Conservation (phyloP, 2,329 filamentous ascomycete genomes). For the Colletotrichum higginsianum region DNA sequence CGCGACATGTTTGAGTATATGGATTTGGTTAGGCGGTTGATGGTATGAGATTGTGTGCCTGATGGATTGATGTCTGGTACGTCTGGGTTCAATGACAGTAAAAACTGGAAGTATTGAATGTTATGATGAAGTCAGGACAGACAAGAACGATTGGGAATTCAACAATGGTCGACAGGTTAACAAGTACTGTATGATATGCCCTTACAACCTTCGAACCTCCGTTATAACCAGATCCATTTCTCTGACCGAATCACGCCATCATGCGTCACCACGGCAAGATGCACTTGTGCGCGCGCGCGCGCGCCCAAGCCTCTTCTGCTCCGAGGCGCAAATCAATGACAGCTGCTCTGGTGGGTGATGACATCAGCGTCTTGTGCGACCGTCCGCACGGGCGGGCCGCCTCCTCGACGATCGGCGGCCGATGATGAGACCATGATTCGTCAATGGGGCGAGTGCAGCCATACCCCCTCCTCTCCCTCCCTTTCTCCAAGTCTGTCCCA, state of each 20-base stretch:
- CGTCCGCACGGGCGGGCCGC: conserved; percentile 1
- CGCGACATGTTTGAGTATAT: conserved; percentile 20
- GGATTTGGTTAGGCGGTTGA: background rate
- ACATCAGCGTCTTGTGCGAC: conserved; percentile 39
- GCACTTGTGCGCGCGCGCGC: background rate
- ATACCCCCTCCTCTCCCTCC: background rate
- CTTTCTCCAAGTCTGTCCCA: background rate
- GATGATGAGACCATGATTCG: conserved; percentile 38
- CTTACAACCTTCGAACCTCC: background rate
- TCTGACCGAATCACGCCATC: conserved; percentile 41
- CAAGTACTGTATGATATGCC: too few relatives aligned
- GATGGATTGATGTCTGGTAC: too few relatives aligned
- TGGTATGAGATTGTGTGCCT: too few relatives aligned
- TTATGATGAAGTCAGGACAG: background rate
- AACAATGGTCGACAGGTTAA: background rate
- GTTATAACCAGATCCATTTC: conserved; percentile 9
- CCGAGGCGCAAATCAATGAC: conserved; percentile 41
- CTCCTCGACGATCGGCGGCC: conserved; percentile 31
- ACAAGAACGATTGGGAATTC: background rate
- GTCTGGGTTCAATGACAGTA: too few relatives aligned
- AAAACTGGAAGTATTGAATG: too few relatives aligned
- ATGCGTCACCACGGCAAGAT: background rate
- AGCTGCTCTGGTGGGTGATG: conserved; percentile 36
- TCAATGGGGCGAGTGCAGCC: conserved; percentile 23
- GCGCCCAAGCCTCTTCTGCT: conserved; percentile 11